Conservation (phyloP, 495 filamentous ascomycete species). For the Xylaria venustula region DNA sequence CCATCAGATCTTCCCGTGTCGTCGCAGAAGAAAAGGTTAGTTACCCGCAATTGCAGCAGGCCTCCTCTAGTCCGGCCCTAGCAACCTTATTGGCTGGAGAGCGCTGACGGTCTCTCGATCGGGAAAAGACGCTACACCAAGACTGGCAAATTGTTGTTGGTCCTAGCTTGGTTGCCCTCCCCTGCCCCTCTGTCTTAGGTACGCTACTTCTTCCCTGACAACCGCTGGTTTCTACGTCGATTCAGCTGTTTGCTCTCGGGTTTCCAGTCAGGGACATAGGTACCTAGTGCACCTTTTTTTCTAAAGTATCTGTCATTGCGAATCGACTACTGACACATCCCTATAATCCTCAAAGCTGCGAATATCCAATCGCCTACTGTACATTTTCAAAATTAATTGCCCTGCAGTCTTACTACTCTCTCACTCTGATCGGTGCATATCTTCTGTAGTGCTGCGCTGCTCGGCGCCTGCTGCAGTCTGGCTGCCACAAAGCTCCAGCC, state of each 20-base stretch:
- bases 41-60: no score
- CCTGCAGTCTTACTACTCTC: no score
- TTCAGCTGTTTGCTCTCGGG: not conserved
- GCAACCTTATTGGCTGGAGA: slow-evolving; percentile 4
- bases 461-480: not conserved
- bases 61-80: no score
- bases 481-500: not conserved
- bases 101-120: slow-evolving; percentile 2
- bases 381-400: not conserved
- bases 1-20: slow-evolving; percentile 14
- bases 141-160: slow-evolving; percentile 31
- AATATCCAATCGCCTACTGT: no score
- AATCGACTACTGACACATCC: not conserved
- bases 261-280: no score
- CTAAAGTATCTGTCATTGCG: not conserved
- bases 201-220: slow-evolving; percentile 14
- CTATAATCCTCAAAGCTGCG: not conserved
- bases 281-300: no score
- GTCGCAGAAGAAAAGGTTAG: slow-evolving; percentile 16
- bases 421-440: no score
- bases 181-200: not conserved
- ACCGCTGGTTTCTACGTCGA: slow-evolving; percentile 7
- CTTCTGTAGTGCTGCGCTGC: slow-evolving; percentile 1
- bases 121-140: slow-evolving; percentile 21
- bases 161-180: slow-evolving; percentile 19